Conservation (phyloP, 768 basidiomycete species). For the Vishniacozyma victoriae region DNA sequence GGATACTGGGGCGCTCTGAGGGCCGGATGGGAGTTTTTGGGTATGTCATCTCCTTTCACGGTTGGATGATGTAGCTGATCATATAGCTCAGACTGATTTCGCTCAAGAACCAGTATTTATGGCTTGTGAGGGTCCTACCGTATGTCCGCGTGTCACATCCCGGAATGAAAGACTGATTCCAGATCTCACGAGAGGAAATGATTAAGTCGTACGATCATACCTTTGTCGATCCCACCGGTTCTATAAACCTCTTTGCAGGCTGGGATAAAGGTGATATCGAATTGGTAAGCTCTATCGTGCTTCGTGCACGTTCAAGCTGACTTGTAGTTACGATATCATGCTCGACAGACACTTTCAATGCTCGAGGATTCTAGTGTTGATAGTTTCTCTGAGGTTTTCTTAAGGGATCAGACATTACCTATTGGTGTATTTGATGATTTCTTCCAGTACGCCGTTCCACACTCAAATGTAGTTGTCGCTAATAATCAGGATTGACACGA, state of each 20-base stretch:
- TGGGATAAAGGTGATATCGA: conserved; percentile 72
- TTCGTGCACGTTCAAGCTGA: background rate
- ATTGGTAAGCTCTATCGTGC: conserved; percentile 53
- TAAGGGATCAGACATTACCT: conserved; percentile 64
- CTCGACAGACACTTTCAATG: conserved; percentile 65
- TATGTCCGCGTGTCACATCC: too few relatives aligned
- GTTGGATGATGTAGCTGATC: background rate
- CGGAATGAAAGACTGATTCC: conserved; percentile 2
- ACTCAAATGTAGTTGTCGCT: background rate
- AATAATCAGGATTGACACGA: conserved; percentile 35
- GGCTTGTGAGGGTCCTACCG: background rate
- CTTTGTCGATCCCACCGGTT: conserved; percentile 72
- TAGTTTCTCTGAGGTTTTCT: conserved; percentile 65
- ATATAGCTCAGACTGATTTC: conserved; percentile 67
- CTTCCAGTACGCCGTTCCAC: conserved; percentile 19
- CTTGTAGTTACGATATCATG: conserved; percentile 66
- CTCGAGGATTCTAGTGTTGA: conserved; percentile 53
- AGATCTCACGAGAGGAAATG: conserved; percentile 32
- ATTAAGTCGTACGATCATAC: conserved; percentile 49
- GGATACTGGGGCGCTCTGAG: conserved; percentile 88
- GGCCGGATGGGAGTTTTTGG: conserved; percentile 74
- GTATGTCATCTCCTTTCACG: conserved; percentile 48
- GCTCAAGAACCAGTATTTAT: conserved; percentile 27
- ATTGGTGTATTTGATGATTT: conserved; percentile 63
- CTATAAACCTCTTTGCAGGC: conserved; percentile 68